A percentile compares a stretch with the other conserved stretches of the same genome.
Evolutionary conservation across 1,284 basidiomycete species (phyloP).

Genomic region (Trichosporon coremiiforme): DNA sequence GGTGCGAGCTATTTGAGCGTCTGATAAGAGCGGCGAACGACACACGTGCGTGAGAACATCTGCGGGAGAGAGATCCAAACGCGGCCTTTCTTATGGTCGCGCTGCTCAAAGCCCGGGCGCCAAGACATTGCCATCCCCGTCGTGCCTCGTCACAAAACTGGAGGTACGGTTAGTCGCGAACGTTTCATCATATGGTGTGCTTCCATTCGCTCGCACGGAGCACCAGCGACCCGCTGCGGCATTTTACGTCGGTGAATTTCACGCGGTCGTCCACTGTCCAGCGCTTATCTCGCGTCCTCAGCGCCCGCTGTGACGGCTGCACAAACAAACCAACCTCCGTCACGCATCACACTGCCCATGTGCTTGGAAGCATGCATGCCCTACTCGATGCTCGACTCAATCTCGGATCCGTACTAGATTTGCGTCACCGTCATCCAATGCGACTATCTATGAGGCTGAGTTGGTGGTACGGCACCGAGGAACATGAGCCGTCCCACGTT

Average conservation of each 20-base stretch:
- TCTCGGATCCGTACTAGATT: neutral
- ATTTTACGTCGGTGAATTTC: conserved; percentile 13
- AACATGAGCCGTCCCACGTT: too few species aligned
- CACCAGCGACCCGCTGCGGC: neutral
- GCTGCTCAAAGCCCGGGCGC: neutral
- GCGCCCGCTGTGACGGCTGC: too few species aligned
- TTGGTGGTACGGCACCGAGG: too few species aligned
- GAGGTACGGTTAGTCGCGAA: neutral
- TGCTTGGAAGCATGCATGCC: neutral
- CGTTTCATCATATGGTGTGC: conserved; percentile 16
- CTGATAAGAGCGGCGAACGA: neutral
- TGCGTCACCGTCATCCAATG: too few species aligned
- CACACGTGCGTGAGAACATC: conserved; percentile 5
- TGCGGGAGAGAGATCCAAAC: neutral
- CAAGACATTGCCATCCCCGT: neutral
- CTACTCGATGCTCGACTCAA: neutral
- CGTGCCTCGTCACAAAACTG: neutral
- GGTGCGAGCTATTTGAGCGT: neutral
- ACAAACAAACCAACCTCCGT: neutral
- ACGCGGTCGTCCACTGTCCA: neutral
- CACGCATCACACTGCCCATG: neutral
- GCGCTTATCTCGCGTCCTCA: neutral
- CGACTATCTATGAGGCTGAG: too few species aligned
- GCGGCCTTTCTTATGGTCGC: neutral
- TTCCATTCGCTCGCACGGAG: conserved; percentile 14